These are phyloP conservation scores for Kandelia obovata DNA, from an alignment of 345 rosid genomes.

Conservation along the genomic window DNA sequence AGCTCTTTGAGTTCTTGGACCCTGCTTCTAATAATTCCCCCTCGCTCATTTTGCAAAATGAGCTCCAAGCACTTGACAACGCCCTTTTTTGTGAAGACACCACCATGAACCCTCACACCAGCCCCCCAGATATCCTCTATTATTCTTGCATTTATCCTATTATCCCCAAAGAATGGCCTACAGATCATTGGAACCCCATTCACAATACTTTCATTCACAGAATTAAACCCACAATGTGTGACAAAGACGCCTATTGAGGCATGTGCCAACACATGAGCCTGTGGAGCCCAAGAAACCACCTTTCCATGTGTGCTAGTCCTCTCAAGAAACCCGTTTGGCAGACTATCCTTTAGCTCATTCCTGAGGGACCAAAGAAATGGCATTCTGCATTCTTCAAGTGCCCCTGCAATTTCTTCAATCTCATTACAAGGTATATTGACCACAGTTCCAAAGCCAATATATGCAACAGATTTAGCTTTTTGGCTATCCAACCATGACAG, in stretches of 20 bases:
- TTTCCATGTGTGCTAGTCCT: slow-evolving; percentile 28
- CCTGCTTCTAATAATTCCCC: slow-evolving; percentile 1
- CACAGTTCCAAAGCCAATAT: slow-evolving; percentile 59
- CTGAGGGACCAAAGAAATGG: slow-evolving; percentile 56
- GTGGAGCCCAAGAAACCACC: slow-evolving; percentile 61
- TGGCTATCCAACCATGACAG: slow-evolving; percentile 50
- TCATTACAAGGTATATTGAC: slow-evolving; percentile 35
- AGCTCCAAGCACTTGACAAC: slow-evolving; percentile 3
- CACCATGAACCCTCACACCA: slow-evolving; percentile 20
- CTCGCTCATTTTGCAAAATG: slow-evolving; percentile 3
- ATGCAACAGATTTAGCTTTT: slow-evolving; percentile 38
- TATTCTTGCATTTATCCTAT: neutral
- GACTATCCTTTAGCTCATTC: neutral
- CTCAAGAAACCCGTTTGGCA: slow-evolving; percentile 22
- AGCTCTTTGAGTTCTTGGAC: neutral
- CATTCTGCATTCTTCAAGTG: slow-evolving; percentile 36
- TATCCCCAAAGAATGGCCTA: slow-evolving; percentile 17
- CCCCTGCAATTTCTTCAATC: slow-evolving; percentile 44
- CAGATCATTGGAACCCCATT: slow-evolving; percentile 22
- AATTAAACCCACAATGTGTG: slow-evolving; percentile 17
- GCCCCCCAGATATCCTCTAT: slow-evolving; percentile 14
- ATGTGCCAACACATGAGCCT: slow-evolving; percentile 42
- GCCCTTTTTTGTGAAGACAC: slow-evolving; percentile 13
- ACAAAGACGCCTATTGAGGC: slow-evolving; percentile 21
- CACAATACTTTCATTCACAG: slow-evolving; percentile 15